Percentiles rank a stretch among this genome's conserved stretches.
phyloP scores from a whole-genome alignment of 306 rosid genomes.

The Potentilla sterilis region DNA sequence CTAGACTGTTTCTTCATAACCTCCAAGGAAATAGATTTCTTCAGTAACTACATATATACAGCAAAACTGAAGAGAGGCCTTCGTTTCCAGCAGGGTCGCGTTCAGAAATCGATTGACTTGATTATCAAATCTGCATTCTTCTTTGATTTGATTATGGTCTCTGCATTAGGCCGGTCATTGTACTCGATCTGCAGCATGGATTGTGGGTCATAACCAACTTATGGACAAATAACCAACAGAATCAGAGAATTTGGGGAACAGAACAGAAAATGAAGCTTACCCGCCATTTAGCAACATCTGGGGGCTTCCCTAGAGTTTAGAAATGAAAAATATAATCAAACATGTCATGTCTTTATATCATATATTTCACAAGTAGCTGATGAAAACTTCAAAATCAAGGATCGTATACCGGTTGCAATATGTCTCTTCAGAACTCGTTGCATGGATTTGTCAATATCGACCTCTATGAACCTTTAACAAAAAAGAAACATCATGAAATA shows the following conservation, averaged over 20 bases:
- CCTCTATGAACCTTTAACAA: constrained; percentile 62
- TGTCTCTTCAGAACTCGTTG: constrained; percentile 81
- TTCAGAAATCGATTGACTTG: constrained; percentile 68
- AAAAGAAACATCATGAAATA: constrained; percentile 29
- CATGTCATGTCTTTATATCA: constrained; percentile 5
- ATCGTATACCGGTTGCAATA: constrained; percentile 65
- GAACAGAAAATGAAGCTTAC: constrained; percentile 40
- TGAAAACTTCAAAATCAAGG: background rate
- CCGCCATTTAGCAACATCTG: constrained; percentile 73
- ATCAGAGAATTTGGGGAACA: background rate
- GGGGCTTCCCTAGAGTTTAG: constrained; percentile 52
- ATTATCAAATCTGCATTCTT: constrained; percentile 71
- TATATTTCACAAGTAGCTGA: constrained; percentile 8
- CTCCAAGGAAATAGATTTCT: background rate
- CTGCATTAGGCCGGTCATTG: constrained; percentile 86
- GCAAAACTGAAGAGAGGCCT: background rate
- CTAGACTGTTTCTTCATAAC: background rate
- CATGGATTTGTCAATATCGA: constrained; percentile 74
- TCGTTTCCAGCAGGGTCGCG: constrained; percentile 4
- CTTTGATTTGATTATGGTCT: constrained; percentile 73
- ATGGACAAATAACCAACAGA: background rate
- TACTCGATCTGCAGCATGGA: constrained; percentile 59
- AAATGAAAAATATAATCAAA: constrained; percentile 1
- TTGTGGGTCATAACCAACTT: background rate
- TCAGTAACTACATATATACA: background rate